Base-by-base conservation (phyloP, 2,329 filamentous ascomycete species). In the Pseudogymnoascus sp. region DNA sequence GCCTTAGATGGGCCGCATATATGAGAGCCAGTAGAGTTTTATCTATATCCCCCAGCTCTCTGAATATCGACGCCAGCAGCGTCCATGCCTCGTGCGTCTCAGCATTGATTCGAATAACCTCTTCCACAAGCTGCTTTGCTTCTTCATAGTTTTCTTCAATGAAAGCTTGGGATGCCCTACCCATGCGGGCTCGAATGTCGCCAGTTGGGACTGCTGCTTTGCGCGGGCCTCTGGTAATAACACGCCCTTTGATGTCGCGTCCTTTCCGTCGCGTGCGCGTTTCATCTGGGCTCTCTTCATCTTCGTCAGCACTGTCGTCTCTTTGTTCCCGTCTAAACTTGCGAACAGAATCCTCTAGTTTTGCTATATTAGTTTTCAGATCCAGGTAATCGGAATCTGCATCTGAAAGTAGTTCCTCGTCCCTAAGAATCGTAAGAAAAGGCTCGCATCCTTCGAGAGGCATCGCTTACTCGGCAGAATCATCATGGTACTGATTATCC, bases 101-200 rank as follows among this genome's bases (percentile, higher is more conserved):
- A 18, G 84, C 84, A 66, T 89, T 88, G 71, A 88, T 86, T 60
- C 85, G 81, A 69, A 89, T 87, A 63, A 88, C 82, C 68, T 88
- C 85, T 42, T 82, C 80, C 7, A 85, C 81, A 21, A 83, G 77
- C 14, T 81, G 79, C 37, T 85, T 76, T 4, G 88, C 87, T 42
- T 80, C 77, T 4, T 84, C 79, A 66, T 87, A 86, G 18, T 87
- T 80, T 25, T 82, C 79, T 8, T 82, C 78, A 64, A 91, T 79
- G 70, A 87, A 92, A 3, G 86, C 84, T 65, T 87, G 80, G 64
- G 86, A 89, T 2, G 90, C 89, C 70, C 83, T 79, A 56, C 83
- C 81, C 59, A 92, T 80, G 43, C 87, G 79, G 42, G 83, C 79
- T 69, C 88, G 90, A 73, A 92, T 90, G 68, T 91, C 87, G 42